Evolutionary conservation across 2,329 filamentous ascomycete species (phyloP), one percentile per base, ranked within the genome.

Genomic region (Phoma sp.): DNA sequence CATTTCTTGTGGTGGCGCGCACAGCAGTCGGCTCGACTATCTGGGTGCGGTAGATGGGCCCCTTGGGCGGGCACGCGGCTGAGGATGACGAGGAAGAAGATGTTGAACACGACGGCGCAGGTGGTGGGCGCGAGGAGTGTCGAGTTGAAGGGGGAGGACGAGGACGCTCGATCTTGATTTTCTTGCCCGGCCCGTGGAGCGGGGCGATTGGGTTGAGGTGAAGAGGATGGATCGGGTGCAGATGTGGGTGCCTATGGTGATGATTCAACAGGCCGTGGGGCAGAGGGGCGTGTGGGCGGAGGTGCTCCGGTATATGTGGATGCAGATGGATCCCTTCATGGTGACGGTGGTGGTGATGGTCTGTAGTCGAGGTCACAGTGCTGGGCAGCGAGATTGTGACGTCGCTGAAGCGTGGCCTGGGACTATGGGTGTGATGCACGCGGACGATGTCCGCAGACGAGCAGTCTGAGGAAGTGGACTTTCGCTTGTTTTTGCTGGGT

Each of bases 11-110:
- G 14, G 57, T 65, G n/a, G 67, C 64, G 13, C 66, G 54, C 24
- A 72, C 56, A 10, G 52, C 61, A 10, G 56, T 32, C 13, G 62
- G 67, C 48, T 67, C 62, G 1, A 72, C 61, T 33, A 71, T 65
- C 23, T 70, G 67, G 3, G 69, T 72, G 37, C 60, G 64, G 44
- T 73, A 73, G 27, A 63, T 61, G 1, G 70, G 68, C 36, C 69
- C 66, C 14, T 41, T 48, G 4, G 57, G 60, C 8, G 27, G 48
- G 10, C 29, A 46, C 23, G 22, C 38, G 22, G 14, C 45, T 1
- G 60, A 57, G 23, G 60, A 54, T 4, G 61, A 44, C 3, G 55
- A 45, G 0, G 36, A 52, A 8, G 47, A 36, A 2, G 29, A 48
- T 13, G 56, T 30, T 14, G 46, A 35, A 10, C 53, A 18, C 7